Conservation (phyloP, 2,329 filamentous ascomycete species). For the Botrytis elliptica region DNA sequence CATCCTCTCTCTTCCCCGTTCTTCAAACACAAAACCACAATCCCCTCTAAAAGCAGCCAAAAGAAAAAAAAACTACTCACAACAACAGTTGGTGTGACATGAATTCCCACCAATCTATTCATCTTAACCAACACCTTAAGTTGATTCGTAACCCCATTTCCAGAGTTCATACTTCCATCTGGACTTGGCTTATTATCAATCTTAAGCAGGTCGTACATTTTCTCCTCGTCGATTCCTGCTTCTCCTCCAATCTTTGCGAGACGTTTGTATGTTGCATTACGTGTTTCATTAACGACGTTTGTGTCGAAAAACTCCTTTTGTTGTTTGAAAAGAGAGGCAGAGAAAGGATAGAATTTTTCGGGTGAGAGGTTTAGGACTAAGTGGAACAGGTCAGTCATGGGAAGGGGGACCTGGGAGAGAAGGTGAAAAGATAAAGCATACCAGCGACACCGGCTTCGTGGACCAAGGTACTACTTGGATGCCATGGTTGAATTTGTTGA, state of each 20-base stretch:
- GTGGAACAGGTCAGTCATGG: neutral
- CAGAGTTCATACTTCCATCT: conserved; percentile 70
- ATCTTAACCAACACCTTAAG: conserved; percentile 82
- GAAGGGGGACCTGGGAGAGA: neutral
- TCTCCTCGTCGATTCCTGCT: conserved; percentile 69
- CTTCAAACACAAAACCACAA: neutral
- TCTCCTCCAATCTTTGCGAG: conserved; percentile 68
- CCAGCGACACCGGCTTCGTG: conserved; percentile 82
- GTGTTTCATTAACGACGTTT: conserved; percentile 75
- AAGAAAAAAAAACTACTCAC: neutral
- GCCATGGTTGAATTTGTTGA: conserved; percentile 93
- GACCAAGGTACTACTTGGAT: conserved; percentile 76
- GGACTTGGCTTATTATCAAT: conserved; percentile 65
- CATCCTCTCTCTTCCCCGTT: neutral
- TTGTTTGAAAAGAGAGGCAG: conserved; percentile 53
- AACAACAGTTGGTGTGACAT: conserved; percentile 87
- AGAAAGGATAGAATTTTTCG: conserved; percentile 76
- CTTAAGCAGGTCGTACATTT: conserved; percentile 66
- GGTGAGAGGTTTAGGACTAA: conserved; percentile 42
- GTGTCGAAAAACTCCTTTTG: conserved; percentile 84
- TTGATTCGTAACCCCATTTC: conserved; percentile 82
- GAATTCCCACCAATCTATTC: conserved; percentile 74
- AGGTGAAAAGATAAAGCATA: neutral
- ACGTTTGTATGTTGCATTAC: conserved; percentile 80
- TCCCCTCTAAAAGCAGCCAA: too few relatives aligned